Evolutionary conservation across 148 eudicot species (phyloP).

Genomic region (Rhododendron mucronatum): DNA sequence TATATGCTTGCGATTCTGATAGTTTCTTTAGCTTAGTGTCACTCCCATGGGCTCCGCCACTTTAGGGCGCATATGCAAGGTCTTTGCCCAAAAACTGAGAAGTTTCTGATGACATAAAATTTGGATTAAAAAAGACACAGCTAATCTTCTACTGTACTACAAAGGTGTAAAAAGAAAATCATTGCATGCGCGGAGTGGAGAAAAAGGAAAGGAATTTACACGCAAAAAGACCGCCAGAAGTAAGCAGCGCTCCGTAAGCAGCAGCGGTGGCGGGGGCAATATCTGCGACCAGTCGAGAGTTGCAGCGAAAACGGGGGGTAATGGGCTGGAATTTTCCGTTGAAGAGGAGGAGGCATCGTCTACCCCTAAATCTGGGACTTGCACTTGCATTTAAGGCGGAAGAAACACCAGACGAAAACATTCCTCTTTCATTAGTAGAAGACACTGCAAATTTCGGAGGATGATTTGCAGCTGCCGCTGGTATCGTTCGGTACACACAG

Average conservation of each 20-base stretch:
- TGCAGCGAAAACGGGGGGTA: neutral
- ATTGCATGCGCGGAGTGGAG: neutral
- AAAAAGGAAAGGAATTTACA: neutral
- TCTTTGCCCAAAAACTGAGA: neutral
- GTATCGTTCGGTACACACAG: neutral
- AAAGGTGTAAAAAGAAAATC: too few relatives aligned
- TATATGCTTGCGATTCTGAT: neutral
- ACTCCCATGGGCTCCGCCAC: neutral
- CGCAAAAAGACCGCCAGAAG: neutral
- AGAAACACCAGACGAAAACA: neutral
- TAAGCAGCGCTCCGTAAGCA: neutral
- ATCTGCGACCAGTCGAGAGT: neutral
- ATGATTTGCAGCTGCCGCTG: neutral
- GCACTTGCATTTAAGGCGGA: neutral
- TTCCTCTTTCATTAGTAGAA: neutral
- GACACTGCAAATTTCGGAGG: neutral
- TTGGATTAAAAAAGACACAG: neutral
- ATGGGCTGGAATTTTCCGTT: neutral
- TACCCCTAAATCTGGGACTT: neutral
- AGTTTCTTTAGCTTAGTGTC: neutral
- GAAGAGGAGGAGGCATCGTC: neutral
- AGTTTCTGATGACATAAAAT: neutral
- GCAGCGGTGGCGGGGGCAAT: neutral
- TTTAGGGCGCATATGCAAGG: neutral
- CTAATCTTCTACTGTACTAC: neutral